phyloP scores from a whole-genome alignment of 139 green algal species.

The Nannochloris sp. region DNA sequence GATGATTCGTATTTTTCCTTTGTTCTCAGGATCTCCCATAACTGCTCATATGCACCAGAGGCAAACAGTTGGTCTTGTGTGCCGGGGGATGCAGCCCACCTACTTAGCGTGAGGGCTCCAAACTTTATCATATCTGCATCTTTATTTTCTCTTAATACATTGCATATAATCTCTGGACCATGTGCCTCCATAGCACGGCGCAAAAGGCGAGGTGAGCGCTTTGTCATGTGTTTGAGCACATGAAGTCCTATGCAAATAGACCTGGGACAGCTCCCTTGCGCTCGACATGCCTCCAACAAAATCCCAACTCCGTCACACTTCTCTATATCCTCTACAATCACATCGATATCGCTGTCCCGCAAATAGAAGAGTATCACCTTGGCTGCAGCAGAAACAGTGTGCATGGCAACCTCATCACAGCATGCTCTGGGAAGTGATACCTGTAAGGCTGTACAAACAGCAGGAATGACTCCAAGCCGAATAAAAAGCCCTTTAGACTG shows the following conservation, averaged over 20 bases:
- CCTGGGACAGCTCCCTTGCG: background rate
- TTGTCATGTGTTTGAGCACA: background rate
- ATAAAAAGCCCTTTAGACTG: too few relatives aligned
- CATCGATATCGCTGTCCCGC: background rate
- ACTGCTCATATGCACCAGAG: background rate
- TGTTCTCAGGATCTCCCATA: background rate
- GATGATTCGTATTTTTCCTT: background rate
- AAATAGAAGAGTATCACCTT: background rate
- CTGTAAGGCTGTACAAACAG: too few relatives aligned
- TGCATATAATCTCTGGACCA: background rate
- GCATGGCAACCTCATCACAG: too few relatives aligned
- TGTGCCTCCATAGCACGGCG: background rate
- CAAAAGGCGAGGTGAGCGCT: background rate
- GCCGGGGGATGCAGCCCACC: background rate
- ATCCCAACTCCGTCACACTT: background rate
- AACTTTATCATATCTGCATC: background rate
- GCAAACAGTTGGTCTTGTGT: background rate
- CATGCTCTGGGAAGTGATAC: too few relatives aligned
- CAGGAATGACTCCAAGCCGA: too few relatives aligned
- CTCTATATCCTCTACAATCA: background rate
- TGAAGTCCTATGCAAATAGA: background rate
- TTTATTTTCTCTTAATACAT: background rate
- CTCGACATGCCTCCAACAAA: background rate
- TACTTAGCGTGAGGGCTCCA: background rate
- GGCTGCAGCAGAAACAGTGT: background rate